A percentile compares a stretch with the other conserved stretches of the same genome.
Conservation (phyloP, 2,329 filamentous ascomycete species). For the Xylaria multiplex region DNA sequence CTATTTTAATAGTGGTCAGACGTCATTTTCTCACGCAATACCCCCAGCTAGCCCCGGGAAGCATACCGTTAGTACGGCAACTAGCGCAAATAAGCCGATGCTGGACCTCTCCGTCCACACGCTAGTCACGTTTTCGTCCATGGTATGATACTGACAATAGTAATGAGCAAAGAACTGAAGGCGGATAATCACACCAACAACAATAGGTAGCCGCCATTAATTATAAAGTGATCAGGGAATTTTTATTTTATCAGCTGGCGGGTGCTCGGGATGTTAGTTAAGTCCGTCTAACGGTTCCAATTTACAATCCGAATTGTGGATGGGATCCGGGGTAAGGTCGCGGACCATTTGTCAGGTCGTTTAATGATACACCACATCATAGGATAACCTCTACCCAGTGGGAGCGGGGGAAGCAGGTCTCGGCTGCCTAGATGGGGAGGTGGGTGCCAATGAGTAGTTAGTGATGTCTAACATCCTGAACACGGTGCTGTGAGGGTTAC, state of each 20-base stretch:
- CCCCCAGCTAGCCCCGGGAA: slow-evolving; percentile 1
- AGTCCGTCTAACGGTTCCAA: slow-evolving; percentile 13
- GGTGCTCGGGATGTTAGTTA: slow-evolving; percentile 18
- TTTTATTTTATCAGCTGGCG: background rate
- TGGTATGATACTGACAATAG: slow-evolving; percentile 4
- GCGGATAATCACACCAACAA: background rate
- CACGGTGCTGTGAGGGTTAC: too few species aligned
- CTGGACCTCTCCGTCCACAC: slow-evolving; percentile 33
- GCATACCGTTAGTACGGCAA: slow-evolving; percentile 36
- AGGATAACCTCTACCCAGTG: too few species aligned
- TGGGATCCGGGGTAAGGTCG: background rate
- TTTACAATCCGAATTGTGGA: background rate
- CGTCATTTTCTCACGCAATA: slow-evolving; percentile 7
- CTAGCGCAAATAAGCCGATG: slow-evolving; percentile 35
- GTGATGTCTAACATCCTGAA: too few species aligned
- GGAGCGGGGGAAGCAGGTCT: too few species aligned
- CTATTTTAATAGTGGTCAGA: slow-evolving; percentile 30
- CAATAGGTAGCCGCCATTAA: background rate
- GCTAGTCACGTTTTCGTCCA: slow-evolving; percentile 17
- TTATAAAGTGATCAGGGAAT: slow-evolving; percentile 4
- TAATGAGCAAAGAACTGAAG: background rate
- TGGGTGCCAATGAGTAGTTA: too few species aligned
- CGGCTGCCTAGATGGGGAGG: too few species aligned
- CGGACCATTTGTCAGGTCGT: too few species aligned
- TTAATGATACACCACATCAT: too few species aligned